Percentiles rank a stretch among this genome's conserved stretches.
Conservation (phyloP, 129 eudicot species). For the Cynara cardunculus region DNA sequence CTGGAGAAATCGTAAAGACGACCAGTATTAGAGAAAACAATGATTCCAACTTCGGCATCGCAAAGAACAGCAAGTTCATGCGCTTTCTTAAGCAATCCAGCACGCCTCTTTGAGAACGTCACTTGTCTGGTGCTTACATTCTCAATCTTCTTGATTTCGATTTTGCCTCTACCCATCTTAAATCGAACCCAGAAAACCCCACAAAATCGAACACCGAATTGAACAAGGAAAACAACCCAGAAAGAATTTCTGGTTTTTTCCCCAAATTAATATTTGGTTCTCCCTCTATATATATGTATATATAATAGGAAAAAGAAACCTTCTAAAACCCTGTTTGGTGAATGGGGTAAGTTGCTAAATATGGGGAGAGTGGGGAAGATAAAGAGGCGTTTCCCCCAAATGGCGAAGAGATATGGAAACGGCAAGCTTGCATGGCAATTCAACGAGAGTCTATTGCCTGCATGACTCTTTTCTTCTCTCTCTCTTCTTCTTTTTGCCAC, state of each 20-base stretch:
- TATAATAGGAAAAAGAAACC: background rate
- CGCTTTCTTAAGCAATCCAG: constrained; percentile 80
- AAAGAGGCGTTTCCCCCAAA: constrained; percentile 60
- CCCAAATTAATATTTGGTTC: too few species aligned
- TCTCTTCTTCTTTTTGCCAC: constrained; percentile 28
- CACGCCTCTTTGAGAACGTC: constrained; percentile 74
- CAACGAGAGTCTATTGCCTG: constrained; percentile 40
- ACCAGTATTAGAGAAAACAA: constrained; percentile 73
- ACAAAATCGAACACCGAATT: constrained; percentile 3
- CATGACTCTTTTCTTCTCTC: constrained; percentile 48
- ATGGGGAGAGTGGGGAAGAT: constrained; percentile 43
- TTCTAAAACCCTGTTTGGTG: constrained; percentile 15
- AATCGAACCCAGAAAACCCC: background rate
- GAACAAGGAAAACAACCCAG: constrained; percentile 21
- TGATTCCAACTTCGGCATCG: constrained; percentile 78
- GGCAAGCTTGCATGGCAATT: constrained; percentile 74
- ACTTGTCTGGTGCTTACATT: constrained; percentile 76
- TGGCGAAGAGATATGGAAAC: constrained; percentile 60
- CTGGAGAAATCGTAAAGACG: constrained; percentile 66
- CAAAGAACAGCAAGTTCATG: constrained; percentile 72
- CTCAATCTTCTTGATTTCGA: constrained; percentile 87
- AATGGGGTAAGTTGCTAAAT: constrained; percentile 27
- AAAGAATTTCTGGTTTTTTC: background rate
- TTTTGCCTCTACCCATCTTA: constrained; percentile 77
- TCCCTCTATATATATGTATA: background rate